phyloP scores from a whole-genome alignment of 345 rosid genomes.

The Camelina hispida region DNA sequence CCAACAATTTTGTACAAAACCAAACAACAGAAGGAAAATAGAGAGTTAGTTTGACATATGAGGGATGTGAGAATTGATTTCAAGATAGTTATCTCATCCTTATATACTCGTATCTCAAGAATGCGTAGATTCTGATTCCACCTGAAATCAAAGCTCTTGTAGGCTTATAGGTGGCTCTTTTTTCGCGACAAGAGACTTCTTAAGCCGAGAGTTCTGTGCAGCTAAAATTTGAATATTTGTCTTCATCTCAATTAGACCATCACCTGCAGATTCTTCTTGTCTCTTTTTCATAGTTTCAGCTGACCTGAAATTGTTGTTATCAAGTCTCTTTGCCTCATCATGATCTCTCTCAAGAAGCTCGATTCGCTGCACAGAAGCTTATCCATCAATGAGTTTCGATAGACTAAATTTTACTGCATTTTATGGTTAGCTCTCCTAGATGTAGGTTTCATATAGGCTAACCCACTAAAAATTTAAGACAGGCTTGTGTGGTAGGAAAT shows the following conservation, averaged over 20 bases:
- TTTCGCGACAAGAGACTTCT: constrained; percentile 58
- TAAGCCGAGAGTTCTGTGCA: constrained; percentile 64
- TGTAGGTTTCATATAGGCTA: too few relatives aligned
- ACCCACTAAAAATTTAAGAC: too few relatives aligned
- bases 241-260: constrained; percentile 55
- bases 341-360: constrained; percentile 55
- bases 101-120: constrained; percentile 59
- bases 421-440: too few relatives aligned
- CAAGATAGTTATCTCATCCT: too few relatives aligned
- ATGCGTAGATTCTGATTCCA: constrained; percentile 76
- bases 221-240: constrained; percentile 56
- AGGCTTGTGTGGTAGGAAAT: too few relatives aligned
- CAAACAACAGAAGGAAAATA: too few relatives aligned
- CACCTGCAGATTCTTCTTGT: constrained; percentile 40
- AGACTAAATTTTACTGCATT: too few relatives aligned
- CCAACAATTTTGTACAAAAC: too few relatives aligned
- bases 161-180: constrained; percentile 63
- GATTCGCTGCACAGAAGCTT: constrained; percentile 53
- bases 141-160: constrained; percentile 52
- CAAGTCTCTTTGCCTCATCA: constrained; percentile 50
- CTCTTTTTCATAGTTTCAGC: constrained; percentile 48
- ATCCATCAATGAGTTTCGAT: constrained; percentile 14
- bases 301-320: constrained; percentile 47
- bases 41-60: too few relatives aligned
- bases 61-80: too few relatives aligned